Evolutionary conservation across 768 basidiomycete genomes (phyloP).

Genomic region (Phlebiopsis flavidoalba): DNA sequence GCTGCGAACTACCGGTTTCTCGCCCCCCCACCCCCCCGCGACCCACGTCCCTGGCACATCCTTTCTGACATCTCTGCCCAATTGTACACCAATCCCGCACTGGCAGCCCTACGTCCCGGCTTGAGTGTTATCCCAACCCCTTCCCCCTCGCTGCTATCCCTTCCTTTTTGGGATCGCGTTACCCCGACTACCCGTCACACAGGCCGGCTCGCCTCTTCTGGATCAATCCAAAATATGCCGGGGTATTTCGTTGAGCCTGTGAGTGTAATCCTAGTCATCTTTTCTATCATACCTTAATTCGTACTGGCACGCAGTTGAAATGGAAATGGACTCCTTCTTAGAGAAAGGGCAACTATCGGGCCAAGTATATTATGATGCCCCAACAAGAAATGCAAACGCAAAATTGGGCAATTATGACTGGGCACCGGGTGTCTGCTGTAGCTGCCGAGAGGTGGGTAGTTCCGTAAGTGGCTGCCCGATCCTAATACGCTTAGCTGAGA

Average conservation of each 20-base stretch:
- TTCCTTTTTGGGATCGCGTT: constrained; percentile 22
- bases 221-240: constrained; percentile 78
- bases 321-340: constrained; percentile 93
- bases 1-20: not conserved
- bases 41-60: not conserved
- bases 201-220: constrained; percentile 57
- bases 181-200: not conserved
- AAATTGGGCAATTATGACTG: constrained; percentile 97
- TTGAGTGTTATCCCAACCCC: constrained; percentile 14
- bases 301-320: too few species aligned
- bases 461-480: constrained; percentile 45
- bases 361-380: constrained; percentile 91
- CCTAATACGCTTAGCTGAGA: not conserved
- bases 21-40: not conserved
- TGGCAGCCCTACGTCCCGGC: constrained; percentile 40
- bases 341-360: constrained; percentile 74
- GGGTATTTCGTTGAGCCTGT: constrained; percentile 98
- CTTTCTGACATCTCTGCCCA: constrained; percentile 39
- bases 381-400: constrained; percentile 79
- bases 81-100: constrained; percentile 40
- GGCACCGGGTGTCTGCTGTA: constrained; percentile 90
- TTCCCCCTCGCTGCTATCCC: constrained; percentile 23
- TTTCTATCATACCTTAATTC: not conserved
- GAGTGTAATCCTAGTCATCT: constrained; percentile 25
- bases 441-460: constrained; percentile 91